phyloP scores from a whole-genome alignment of 345 rosid species.

The Hibiscus tridactylites region DNA sequence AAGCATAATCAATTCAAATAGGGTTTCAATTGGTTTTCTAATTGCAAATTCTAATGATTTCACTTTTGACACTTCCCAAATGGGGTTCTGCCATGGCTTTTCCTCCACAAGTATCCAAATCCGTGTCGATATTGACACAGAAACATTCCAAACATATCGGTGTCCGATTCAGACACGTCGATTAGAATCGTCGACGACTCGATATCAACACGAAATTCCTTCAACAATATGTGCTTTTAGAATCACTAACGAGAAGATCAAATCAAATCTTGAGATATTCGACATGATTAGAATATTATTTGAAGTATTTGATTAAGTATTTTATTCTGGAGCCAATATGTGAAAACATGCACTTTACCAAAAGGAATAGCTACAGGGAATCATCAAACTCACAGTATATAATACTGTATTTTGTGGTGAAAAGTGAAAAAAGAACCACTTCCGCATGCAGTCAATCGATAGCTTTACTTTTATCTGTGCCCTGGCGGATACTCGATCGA shows the following conservation, averaged over 20 bases:
- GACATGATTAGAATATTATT: constrained; percentile 18
- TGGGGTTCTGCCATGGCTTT: constrained; percentile 3
- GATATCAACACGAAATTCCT: too few species aligned
- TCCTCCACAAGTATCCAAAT: constrained; percentile 1
- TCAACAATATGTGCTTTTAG: too few species aligned
- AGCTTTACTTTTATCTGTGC: background rate
- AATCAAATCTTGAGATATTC: constrained; percentile 28
- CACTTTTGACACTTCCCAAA: constrained; percentile 15
- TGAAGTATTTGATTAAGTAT: constrained; percentile 2
- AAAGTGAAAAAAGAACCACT: background rate
- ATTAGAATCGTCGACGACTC: background rate
- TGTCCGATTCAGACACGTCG: background rate
- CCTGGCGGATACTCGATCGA: too few species aligned
- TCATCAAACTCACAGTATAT: constrained; percentile 4
- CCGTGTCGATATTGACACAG: constrained; percentile 16
- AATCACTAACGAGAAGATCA: background rate
- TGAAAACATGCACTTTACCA: constrained; percentile 13
- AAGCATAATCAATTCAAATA: background rate
- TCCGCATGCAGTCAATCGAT: background rate
- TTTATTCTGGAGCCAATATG: constrained; percentile 20
- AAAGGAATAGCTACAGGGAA: constrained; percentile 14
- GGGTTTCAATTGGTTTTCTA: constrained; percentile 7
- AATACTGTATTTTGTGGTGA: background rate
- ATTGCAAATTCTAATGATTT: constrained; percentile 13
- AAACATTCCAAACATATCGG: background rate